phyloP scores from a whole-genome alignment of 108 stramenopile species.

The Aurantiochytrium sp. region DNA sequence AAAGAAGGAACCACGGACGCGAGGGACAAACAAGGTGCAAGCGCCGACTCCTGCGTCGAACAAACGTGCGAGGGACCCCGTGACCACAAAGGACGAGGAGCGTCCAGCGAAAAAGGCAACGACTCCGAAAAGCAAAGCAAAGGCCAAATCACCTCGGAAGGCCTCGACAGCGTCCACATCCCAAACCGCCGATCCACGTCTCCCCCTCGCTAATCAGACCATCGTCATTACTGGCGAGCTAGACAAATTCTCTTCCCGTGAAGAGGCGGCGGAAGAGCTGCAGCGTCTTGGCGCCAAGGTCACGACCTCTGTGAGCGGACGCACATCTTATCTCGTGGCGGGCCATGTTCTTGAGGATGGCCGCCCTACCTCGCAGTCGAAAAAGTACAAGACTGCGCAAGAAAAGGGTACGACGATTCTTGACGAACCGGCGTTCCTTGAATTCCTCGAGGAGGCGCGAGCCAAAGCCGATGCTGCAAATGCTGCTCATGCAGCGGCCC shows the following conservation, averaged over 20 bases:
- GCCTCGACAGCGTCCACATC: background rate
- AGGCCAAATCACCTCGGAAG: background rate
- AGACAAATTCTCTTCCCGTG: slow-evolving; percentile 25
- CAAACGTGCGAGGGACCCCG: no score
- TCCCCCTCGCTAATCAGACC: background rate
- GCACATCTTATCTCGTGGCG: slow-evolving; percentile 73
- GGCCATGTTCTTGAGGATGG: slow-evolving; percentile 85
- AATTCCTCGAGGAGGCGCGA: background rate
- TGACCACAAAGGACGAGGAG: no score
- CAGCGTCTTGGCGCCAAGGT: slow-evolving; percentile 70
- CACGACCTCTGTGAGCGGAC: slow-evolving; percentile 63
- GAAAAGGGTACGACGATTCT: slow-evolving; percentile 41
- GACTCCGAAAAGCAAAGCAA: background rate
- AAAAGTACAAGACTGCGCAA: slow-evolving; percentile 61
- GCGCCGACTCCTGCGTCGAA: no score
- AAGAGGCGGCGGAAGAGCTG: slow-evolving; percentile 61
- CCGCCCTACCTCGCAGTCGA: slow-evolving; percentile 61
- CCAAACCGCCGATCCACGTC: background rate
- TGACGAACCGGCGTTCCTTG: background rate
- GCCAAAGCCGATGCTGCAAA: background rate
- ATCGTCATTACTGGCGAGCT: background rate
- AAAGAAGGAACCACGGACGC: background rate
- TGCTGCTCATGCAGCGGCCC: background rate
- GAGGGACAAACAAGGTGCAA: no score
- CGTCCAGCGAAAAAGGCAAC: no score